A percentile compares a stretch with the other conserved stretches of the same genome.
phyloP scores from a whole-genome alignment of 2,329 filamentous ascomycete genomes.

The Arthrobotrys iridis region DNA sequence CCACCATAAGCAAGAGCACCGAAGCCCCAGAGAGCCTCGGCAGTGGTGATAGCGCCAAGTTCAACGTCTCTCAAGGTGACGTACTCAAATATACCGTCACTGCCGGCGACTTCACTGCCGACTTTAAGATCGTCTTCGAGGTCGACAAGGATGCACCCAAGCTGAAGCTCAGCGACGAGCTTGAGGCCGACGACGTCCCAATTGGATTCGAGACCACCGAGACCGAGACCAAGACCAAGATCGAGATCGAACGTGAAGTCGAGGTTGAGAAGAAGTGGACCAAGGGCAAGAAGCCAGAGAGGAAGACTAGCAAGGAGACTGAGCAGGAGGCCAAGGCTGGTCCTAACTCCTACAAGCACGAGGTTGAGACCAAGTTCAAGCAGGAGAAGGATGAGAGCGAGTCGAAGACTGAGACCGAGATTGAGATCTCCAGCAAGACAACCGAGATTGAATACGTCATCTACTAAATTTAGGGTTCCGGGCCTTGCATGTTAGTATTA shows the following conservation, averaged over 20 bases:
- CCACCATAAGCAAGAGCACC: neutral
- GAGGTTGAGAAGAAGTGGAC: slow-evolving; percentile 42
- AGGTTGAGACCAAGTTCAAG: slow-evolving; percentile 38
- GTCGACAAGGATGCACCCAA: slow-evolving; percentile 34
- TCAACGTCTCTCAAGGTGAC: slow-evolving; percentile 26
- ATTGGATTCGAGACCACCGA: slow-evolving; percentile 33
- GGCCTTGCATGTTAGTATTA: neutral
- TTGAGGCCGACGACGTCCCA: slow-evolving; percentile 33
- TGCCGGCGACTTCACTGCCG: slow-evolving; percentile 23
- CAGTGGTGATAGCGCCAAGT: neutral
- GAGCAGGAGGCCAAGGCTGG: slow-evolving; percentile 28
- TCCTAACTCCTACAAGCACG: slow-evolving; percentile 4
- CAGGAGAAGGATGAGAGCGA: slow-evolving; percentile 35
- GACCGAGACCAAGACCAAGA: slow-evolving; percentile 35
- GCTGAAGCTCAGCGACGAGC: slow-evolving; percentile 48
- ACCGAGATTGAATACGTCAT: slow-evolving; percentile 9
- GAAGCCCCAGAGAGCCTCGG: neutral
- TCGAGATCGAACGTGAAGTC: slow-evolving; percentile 20
- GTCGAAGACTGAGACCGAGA: slow-evolving; percentile 20
- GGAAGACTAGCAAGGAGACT: slow-evolving; percentile 26
- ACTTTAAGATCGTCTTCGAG: slow-evolving; percentile 43
- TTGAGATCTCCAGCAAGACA: slow-evolving; percentile 37
- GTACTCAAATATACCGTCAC: slow-evolving; percentile 39
- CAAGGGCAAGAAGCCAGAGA: slow-evolving; percentile 45
- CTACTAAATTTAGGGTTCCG: slow-evolving; percentile 14